Conservation (phyloP, 495 filamentous ascomycete genomes). For the Penicillium herquei region DNA sequence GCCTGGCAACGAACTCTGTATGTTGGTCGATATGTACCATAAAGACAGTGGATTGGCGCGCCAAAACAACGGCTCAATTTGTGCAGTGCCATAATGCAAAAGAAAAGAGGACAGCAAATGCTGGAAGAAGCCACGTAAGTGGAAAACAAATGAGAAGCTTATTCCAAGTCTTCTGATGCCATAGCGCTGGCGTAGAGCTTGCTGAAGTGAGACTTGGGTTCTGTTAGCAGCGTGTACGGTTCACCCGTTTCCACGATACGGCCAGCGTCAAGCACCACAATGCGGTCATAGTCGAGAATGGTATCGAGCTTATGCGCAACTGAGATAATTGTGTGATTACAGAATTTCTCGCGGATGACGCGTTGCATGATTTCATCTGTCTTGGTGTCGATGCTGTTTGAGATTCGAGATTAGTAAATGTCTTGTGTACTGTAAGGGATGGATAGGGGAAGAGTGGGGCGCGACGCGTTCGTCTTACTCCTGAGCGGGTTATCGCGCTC, state of each 20-base stretch:
- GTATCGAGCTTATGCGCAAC: slow-evolving; percentile 64
- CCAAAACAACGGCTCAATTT: slow-evolving; percentile 15
- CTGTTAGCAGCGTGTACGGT: slow-evolving; percentile 33
- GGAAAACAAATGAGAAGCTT: not conserved
- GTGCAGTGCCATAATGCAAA: slow-evolving; percentile 13
- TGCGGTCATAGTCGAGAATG: slow-evolving; percentile 52
- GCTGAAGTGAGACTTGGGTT: slow-evolving; percentile 33
- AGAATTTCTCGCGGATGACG: slow-evolving; percentile 59
- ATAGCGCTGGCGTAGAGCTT: slow-evolving; percentile 30
- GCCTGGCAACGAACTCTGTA: slow-evolving; percentile 15
- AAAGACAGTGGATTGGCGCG: slow-evolving; percentile 10
- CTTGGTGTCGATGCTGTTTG: slow-evolving; percentile 49
- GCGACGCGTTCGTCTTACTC: slow-evolving; percentile 5
- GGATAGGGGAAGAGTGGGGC: not conserved
- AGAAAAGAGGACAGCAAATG: not conserved
- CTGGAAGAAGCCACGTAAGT: not conserved
- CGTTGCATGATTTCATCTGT: slow-evolving; percentile 58
- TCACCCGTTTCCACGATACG: slow-evolving; percentile 45
- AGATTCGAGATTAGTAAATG: slow-evolving; percentile 4
- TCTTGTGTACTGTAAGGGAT: slow-evolving; percentile 15
- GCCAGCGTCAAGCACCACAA: slow-evolving; percentile 48
- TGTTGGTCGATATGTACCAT: slow-evolving; percentile 28
- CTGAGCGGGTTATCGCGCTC: slow-evolving; percentile 12
- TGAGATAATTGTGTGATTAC: slow-evolving; percentile 56
- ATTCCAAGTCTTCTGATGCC: slow-evolving; percentile 25